A percentile compares a stretch with the other conserved stretches of the same genome.
Conservation (phyloP, 257 asterid species). For the Cordia subcordata region DNA sequence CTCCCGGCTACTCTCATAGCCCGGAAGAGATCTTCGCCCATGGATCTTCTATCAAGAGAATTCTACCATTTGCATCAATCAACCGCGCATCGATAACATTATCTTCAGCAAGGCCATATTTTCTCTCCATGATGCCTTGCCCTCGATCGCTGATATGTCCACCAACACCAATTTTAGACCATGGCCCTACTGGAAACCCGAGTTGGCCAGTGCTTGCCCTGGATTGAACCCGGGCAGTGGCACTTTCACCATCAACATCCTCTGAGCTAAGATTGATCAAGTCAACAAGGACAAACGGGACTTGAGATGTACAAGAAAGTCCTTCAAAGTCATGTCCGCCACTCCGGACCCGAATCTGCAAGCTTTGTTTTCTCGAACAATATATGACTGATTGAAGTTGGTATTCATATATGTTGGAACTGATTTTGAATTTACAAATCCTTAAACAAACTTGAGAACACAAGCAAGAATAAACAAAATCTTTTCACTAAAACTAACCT, state of each 20-base stretch:
- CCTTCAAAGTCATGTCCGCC: slow-evolving; percentile 56
- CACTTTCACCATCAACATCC: slow-evolving; percentile 9
- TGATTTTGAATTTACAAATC: too few species aligned
- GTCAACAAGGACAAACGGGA: slow-evolving; percentile 36
- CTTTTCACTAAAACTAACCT: too few species aligned
- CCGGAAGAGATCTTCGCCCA: slow-evolving; percentile 57
- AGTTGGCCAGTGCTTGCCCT: slow-evolving; percentile 43
- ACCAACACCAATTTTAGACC: slow-evolving; percentile 43
- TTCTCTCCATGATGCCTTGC: slow-evolving; percentile 31
- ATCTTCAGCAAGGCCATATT: slow-evolving; percentile 30
- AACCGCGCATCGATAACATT: slow-evolving; percentile 37
- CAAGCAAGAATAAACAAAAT: too few species aligned
- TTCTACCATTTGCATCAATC: slow-evolving; percentile 26
- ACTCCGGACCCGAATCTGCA: slow-evolving; percentile 32
- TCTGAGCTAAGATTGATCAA: slow-evolving; percentile 31
- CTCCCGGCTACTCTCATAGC: slow-evolving; percentile 53
- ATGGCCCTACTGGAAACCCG: slow-evolving; percentile 34
- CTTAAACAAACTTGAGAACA: too few species aligned
- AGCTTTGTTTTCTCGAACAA: slow-evolving; percentile 26
- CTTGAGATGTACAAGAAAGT: slow-evolving; percentile 23
- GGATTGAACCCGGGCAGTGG: slow-evolving; percentile 38
- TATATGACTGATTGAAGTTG: slow-evolving; percentile 24
- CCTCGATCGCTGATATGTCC: slow-evolving; percentile 54
- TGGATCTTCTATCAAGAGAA: slow-evolving; percentile 24
- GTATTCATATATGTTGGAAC: too few species aligned